A percentile compares a stretch with the other conserved stretches of the same genome.
Evolutionary conservation across 2,329 filamentous ascomycete species (phyloP).

Genomic region (Aureobasidium musti): DNA sequence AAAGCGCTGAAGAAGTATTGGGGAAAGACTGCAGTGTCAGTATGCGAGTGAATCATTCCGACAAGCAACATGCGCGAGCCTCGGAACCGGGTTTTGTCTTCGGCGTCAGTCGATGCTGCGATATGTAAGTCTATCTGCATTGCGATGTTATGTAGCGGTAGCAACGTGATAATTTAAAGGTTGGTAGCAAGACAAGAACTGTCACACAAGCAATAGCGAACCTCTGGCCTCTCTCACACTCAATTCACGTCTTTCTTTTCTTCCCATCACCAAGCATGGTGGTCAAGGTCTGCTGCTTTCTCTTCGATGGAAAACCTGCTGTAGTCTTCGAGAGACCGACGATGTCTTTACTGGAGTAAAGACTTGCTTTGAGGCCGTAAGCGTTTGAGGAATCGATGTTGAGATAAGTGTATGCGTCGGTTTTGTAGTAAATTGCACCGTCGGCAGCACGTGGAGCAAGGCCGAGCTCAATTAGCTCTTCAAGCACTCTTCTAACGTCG

Average conservation of each 20-base stretch:
- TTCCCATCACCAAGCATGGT: not conserved
- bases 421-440: conserved; percentile 73
- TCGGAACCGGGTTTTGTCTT: too few relatives aligned
- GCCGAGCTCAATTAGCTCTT: conserved; percentile 56
- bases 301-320: not conserved
- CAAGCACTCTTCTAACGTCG: conserved; percentile 67
- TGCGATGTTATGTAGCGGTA: not conserved
- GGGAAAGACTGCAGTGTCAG: not conserved
- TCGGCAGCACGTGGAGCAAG: conserved; percentile 52
- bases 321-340: conserved; percentile 26
- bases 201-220: not conserved
- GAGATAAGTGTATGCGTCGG: conserved; percentile 58
- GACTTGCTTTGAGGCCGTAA: conserved; percentile 48
- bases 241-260: not conserved
- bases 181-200: not conserved
- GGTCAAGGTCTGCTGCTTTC: conserved; percentile 13
- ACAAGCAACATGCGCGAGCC: not conserved
- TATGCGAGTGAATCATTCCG: not conserved
- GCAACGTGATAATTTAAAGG: not conserved
- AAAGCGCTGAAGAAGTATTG: too few relatives aligned
- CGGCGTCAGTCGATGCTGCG: not conserved
- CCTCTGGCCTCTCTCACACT: not conserved
- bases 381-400: conserved; percentile 45
- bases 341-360: conserved; percentile 47
- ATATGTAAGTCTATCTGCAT: not conserved